Base-by-base conservation (phyloP, 164 flowering plant genomes). In the Chimonanthus salicifolius region DNA sequence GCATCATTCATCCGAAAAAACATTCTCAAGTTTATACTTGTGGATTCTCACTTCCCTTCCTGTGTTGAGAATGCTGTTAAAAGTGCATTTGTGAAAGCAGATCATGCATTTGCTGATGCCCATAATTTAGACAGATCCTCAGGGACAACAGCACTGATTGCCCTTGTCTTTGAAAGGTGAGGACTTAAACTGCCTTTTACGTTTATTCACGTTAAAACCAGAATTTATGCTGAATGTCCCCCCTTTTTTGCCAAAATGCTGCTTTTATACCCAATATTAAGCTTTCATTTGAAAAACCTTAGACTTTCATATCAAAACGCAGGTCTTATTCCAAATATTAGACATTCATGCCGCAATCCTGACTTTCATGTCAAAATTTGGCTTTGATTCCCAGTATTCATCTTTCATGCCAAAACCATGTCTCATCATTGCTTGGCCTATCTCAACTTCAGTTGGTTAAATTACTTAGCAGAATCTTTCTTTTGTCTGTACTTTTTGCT, bases 101-200 rank as follows among this genome's bases (percentile, higher is more conserved):
- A 94, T 79, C 82, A 88, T 82, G 97, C 90, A 49, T 90, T 92
- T 86, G 97, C 97, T 6, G 95, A 94, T 82, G 82, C 82, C 45
- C 74, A 73, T 78, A 82, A 89, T 62, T 85, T 91, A 5, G 97
- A 94, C 78, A 89, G 81, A 62, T 88, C 99, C 33, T 94, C 99
- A 67, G 97, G 99, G 72, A 94, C 99, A 43, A 94, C 99, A 33
- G 99, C 92, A n/a, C 78, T 94, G 51, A 84, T 97, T 75, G 90
- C 92, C 58, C 84, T 94, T 69, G 79, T 88, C 47, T 83, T 82
- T 78, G 94, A 91, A 80, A 87, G 94, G 99, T 91, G 76, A 78
- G 76, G 7, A 49, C 67, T 11, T 7, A 21, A 71, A 46, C 21
- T 79, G 46, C 64, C 33, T 69, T 72, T 67, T 70, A 5, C 51